phyloP scores from a whole-genome alignment of 2,329 filamentous ascomycete genomes.

The Exophiala spinifera region DNA sequence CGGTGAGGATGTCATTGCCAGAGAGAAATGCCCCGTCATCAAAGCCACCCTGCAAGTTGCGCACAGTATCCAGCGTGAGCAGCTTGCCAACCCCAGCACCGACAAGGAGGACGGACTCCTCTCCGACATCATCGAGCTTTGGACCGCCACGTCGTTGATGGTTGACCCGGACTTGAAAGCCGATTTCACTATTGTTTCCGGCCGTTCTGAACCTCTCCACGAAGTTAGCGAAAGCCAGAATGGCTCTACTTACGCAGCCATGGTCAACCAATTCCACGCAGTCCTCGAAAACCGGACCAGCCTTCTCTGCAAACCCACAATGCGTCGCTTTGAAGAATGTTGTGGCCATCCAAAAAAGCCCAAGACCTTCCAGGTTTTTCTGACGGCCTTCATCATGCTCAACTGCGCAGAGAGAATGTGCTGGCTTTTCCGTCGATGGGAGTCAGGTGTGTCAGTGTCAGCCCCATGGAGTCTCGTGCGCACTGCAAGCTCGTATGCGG shows the following conservation, averaged over 20 bases:
- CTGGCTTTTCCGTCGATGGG: conserved; percentile 56
- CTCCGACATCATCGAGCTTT: conserved; percentile 53
- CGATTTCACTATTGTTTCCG: conserved; percentile 48
- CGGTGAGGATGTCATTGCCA: conserved; percentile 38
- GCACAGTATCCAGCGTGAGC: conserved; percentile 2
- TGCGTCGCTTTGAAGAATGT: conserved; percentile 60
- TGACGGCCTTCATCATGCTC: conserved; percentile 57
- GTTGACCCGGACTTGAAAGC: conserved; percentile 41
- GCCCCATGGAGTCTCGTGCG: conserved; percentile 54
- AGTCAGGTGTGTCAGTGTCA: conserved; percentile 37
- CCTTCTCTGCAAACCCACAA: conserved; percentile 51
- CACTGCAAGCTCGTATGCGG: conserved; percentile 50
- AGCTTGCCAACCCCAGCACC: neutral
- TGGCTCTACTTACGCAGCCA: conserved; percentile 47
- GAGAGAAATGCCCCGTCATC: conserved; percentile 52
- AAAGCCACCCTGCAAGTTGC: conserved; percentile 10
- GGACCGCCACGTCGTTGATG: conserved; percentile 55
- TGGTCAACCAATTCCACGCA: conserved; percentile 54
- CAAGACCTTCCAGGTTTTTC: conserved; percentile 57
- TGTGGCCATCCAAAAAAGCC: conserved; percentile 54
- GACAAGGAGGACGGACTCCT: conserved; percentile 45
- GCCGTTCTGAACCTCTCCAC: conserved; percentile 32
- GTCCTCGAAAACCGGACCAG: conserved; percentile 55
- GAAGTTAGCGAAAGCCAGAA: conserved; percentile 38
- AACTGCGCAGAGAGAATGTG: conserved; percentile 60